Evolutionary conservation across 495 filamentous ascomycete species (phyloP).

Genomic region (Hapsidospora chrysogenum): DNA sequence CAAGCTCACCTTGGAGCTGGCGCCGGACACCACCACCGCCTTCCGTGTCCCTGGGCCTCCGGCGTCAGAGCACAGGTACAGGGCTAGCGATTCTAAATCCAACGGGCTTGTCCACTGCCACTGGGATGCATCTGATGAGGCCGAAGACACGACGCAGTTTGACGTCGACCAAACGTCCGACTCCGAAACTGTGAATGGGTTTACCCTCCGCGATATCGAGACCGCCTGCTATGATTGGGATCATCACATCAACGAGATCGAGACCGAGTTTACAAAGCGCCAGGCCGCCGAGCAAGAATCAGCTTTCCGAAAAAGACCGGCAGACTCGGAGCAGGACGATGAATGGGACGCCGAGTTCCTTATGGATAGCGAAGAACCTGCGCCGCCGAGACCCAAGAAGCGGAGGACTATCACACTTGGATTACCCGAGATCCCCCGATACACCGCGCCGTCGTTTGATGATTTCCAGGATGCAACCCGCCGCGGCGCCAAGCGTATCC

Average conservation of each 20-base stretch:
- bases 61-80: constrained; percentile 24
- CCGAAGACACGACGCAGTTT: constrained; percentile 39
- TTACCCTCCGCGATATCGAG: constrained; percentile 57
- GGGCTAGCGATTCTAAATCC: constrained; percentile 36
- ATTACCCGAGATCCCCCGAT: constrained; percentile 22
- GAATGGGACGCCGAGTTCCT: constrained; percentile 36
- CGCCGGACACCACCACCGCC: constrained; percentile 58
- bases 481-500: constrained; percentile 54
- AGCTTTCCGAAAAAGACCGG: constrained; percentile 9
- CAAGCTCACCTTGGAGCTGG: constrained; percentile 73
- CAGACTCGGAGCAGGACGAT: constrained; percentile 26
- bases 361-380: constrained; percentile 8
- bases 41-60: constrained; percentile 52
- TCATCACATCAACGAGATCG: constrained; percentile 23
- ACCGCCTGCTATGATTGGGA: constrained; percentile 79
- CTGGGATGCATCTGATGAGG: constrained; percentile 29
- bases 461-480: constrained; percentile 42
- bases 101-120: constrained; percentile 39
- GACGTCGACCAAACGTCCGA: constrained; percentile 37
- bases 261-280: constrained; percentile 4
- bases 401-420: constrained; percentile 16
- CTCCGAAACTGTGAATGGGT: constrained; percentile 46
- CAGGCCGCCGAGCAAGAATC: constrained; percentile 1
- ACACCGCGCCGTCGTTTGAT: constrained; percentile 28
- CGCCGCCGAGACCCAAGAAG: constrained; percentile 16